Conservation (phyloP, 2,329 filamentous ascomycete species). For the Fusarium compactum region DNA sequence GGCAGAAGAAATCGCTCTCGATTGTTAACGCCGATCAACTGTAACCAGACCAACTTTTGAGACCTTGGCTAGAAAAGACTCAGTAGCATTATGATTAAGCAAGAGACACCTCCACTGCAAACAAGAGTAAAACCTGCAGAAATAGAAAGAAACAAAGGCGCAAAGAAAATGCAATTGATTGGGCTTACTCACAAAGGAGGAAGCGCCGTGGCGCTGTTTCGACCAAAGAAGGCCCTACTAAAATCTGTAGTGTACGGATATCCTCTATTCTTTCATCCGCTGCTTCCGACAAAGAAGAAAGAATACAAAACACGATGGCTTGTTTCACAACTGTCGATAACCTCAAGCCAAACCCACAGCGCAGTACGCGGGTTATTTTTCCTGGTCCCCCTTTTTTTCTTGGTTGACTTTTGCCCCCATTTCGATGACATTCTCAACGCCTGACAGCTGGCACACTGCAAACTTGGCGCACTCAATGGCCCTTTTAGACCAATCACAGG, state of each 20-base stretch:
- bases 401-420: background rate
- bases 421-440: constrained; percentile 25
- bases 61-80: background rate
- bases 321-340: constrained; percentile 20
- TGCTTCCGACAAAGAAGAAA: constrained; percentile 22
- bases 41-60: background rate
- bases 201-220: constrained; percentile 38
- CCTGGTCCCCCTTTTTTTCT: background rate
- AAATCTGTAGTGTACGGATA: background rate
- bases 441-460: constrained; percentile 21
- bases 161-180: constrained; percentile 9
- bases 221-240: background rate
- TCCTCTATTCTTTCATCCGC: background rate
- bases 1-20: background rate
- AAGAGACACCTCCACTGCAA: background rate
- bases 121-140: background rate
- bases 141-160: constrained; percentile 6
- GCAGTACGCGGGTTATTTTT: background rate
- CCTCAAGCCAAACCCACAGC: too few species aligned
- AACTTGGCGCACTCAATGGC: constrained; percentile 4
- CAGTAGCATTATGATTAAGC: background rate
- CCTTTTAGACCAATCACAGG: constrained; percentile 7
- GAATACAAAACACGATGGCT: constrained; percentile 22
- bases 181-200: constrained; percentile 14
- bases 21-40: constrained; percentile 1